Evolutionary conservation across 768 basidiomycete species (phyloP).

Genomic region (Pisolithus albus): DNA sequence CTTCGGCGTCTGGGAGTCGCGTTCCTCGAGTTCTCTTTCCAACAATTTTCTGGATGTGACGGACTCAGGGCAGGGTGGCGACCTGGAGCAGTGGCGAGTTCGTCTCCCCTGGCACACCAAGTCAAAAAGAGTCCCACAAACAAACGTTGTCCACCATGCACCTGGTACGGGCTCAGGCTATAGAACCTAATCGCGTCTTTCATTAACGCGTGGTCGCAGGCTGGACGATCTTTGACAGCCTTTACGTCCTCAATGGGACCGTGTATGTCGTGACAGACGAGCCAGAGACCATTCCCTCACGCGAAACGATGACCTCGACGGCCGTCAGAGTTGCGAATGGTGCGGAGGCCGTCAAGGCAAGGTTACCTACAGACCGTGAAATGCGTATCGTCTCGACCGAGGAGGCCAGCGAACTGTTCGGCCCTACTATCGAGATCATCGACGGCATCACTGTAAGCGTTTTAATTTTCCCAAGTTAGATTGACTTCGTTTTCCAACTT

Average conservation of each 20-base stretch:
- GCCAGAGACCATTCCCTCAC: constrained; percentile 58
- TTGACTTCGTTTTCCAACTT: background rate
- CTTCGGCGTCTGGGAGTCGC: constrained; percentile 3
- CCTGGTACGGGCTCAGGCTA: constrained; percentile 43
- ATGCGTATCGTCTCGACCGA: constrained; percentile 67
- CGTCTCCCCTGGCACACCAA: constrained; percentile 34
- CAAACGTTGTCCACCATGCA: constrained; percentile 66
- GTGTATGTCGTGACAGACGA: constrained; percentile 76
- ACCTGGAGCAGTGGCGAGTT: constrained; percentile 24
- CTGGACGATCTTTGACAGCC: constrained; percentile 83
- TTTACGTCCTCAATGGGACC: constrained; percentile 77
- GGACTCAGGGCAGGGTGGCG: constrained; percentile 2
- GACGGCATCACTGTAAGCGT: constrained; percentile 66
- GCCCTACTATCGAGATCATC: constrained; percentile 62
- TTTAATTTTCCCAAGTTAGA: background rate
- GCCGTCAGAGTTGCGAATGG: constrained; percentile 55
- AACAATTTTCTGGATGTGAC: constrained; percentile 5
- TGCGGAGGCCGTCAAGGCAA: constrained; percentile 43
- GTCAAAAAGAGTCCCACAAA: constrained; percentile 39
- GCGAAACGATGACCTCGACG: constrained; percentile 65
- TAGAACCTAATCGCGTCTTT: background rate
- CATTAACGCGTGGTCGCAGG: constrained; percentile 36
- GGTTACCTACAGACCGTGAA: constrained; percentile 72
- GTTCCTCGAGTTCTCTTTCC: constrained; percentile 4
- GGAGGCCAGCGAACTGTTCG: constrained; percentile 65